Evolutionary conservation across 106 monocot genomes (phyloP), one percentile per base, ranked within the genome.

Genomic region (Acorus calamus): DNA sequence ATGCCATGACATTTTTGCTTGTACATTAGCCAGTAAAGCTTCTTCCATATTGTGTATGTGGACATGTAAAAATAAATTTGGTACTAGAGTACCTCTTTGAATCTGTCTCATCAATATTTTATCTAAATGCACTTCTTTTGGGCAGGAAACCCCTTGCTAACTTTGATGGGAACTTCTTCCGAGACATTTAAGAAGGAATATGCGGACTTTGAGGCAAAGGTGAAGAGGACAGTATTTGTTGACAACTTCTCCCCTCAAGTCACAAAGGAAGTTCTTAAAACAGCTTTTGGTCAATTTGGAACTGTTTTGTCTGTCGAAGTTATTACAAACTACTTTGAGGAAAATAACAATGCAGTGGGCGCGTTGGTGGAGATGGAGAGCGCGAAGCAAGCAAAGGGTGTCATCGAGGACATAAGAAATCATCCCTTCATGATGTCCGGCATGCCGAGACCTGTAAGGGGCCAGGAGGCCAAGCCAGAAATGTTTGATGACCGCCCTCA

Each of bases 361-460:
- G 98, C 88, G 49, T 69, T 98, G 45, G 91, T 98, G 28, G 91
- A 85, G 55, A 85, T 98, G 91, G 91, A 88, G 66, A 79, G 45
- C 61, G 62, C 44, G 13, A 76, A 79, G 47, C 73, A 83, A 11
- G 98, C 81, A 0, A 47, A 5, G 8, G 54, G 65, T 8, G 69
- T 98, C 5, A 55, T 87, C 47, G 14, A 6, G 9, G 71, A 70
- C 47, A 77, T 91, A 46, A 71, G 11, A 2, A 72, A 77, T n/a
- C 85, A 69, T 54, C 98, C 91, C 3, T 91, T 98, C 52, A 91
- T 98, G 98, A 74, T 98, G 59, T 69, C 88, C 10, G 87, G 87
- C 14, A 82, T 80, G 87, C 91, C 98, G 6, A 71, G 91, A 8
- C 91, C 98, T 49, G 73, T 88, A 3, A 78, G 80, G 50, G 91